Evolutionary conservation across 2,329 filamentous ascomycete species (phyloP).

Genomic region (Alternaria sp.): DNA sequence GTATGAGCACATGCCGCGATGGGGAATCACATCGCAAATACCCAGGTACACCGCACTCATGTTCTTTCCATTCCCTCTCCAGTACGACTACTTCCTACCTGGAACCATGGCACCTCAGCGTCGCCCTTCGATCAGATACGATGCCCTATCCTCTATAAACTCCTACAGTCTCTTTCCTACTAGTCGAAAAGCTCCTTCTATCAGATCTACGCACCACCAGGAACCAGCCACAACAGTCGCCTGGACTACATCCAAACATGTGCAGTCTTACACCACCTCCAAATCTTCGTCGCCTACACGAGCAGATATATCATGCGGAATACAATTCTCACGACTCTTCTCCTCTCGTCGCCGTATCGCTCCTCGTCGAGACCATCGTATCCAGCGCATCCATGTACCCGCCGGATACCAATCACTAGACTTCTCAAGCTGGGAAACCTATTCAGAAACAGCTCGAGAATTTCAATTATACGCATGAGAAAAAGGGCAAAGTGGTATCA

Average conservation of each 20-base stretch:
- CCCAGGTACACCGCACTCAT: background rate
- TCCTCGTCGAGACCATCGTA: background rate
- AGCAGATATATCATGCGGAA: background rate
- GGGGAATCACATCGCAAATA: background rate
- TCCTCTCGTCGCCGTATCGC: background rate
- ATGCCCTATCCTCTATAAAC: background rate
- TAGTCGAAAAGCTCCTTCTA: background rate
- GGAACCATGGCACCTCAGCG: background rate
- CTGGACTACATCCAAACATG: background rate
- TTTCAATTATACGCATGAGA: background rate
- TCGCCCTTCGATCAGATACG: background rate
- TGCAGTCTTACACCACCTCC: background rate
- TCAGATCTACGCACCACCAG: background rate
- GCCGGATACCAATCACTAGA: background rate
- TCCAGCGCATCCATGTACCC: background rate
- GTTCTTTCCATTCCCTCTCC: background rate
- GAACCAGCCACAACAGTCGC: background rate
- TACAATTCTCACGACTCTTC: background rate
- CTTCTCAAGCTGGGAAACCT: background rate
- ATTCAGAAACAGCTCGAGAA: background rate
- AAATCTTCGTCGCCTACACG: accelerated
- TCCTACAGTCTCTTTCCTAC: background rate
- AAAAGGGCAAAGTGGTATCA: background rate
- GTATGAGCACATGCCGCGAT: background rate
- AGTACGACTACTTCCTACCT: background rate